Evolutionary conservation across 2,329 filamentous ascomycete genomes (phyloP).

Genomic region (Dissoconium aciculare): DNA sequence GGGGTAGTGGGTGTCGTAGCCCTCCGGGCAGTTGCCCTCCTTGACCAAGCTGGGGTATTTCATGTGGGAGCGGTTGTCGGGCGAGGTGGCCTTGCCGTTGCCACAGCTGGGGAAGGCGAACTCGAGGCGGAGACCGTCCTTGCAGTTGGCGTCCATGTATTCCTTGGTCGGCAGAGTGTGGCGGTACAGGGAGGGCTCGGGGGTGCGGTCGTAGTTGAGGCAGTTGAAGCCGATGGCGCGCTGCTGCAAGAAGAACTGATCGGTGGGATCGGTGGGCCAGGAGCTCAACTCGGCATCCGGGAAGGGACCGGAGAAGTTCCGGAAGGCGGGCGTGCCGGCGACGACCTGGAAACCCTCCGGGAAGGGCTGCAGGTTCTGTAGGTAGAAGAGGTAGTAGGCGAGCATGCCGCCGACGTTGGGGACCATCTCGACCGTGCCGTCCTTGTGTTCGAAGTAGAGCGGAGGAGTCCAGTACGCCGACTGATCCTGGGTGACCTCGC

Average conservation of each 20-base stretch:
- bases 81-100: slow-evolving; percentile 47
- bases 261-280: slow-evolving; percentile 51
- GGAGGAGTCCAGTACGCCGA: slow-evolving; percentile 75
- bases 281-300: slow-evolving; percentile 53
- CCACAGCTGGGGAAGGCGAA: slow-evolving; percentile 83
- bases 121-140: slow-evolving; percentile 68
- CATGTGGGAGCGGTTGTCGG: slow-evolving; percentile 49
- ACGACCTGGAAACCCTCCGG: slow-evolving; percentile 69
- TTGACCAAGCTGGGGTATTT: slow-evolving; percentile 66
- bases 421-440: slow-evolving; percentile 54
- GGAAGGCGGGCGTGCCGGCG: slow-evolving; percentile 53
- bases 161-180: slow-evolving; percentile 68
- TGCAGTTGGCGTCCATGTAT: slow-evolving; percentile 67
- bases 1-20: slow-evolving; percentile 52
- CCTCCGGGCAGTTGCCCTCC: slow-evolving; percentile 58
- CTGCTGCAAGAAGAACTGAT: slow-evolving; percentile 57
- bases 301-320: slow-evolving; percentile 55
- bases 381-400: slow-evolving; percentile 73
- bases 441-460: slow-evolving; percentile 60
- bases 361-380: slow-evolving; percentile 53
- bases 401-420: slow-evolving; percentile 69
- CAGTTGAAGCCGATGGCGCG: slow-evolving; percentile 92
- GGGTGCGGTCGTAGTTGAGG: slow-evolving; percentile 54
- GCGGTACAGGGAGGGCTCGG: slow-evolving; percentile 64
- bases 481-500: slow-evolving; percentile 62